phyloP scores from a whole-genome alignment of 495 filamentous ascomycete species.

The Talaromyces wortmannii region DNA sequence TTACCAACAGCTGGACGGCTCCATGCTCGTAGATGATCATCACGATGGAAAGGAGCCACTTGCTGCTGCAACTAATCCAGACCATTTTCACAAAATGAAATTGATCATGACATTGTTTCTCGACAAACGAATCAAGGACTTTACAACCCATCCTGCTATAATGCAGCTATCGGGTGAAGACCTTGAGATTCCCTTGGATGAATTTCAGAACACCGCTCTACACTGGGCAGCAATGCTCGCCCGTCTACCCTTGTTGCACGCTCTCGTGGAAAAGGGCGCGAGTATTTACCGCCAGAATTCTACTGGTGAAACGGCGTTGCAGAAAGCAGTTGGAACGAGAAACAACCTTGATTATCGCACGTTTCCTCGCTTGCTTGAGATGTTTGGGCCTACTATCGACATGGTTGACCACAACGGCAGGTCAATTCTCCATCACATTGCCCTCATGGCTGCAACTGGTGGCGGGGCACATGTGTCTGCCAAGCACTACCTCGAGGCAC shows the following conservation, averaged over 20 bases:
- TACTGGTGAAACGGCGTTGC: conserved; percentile 83
- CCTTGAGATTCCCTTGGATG: conserved; percentile 84
- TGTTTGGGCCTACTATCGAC: conserved; percentile 85
- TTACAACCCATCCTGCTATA: conserved; percentile 56
- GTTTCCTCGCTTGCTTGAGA: conserved; percentile 77
- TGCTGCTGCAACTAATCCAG: conserved; percentile 56
- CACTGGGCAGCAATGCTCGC: conserved; percentile 97
- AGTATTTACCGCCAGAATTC: conserved; percentile 82
- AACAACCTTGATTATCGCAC: conserved; percentile 84
- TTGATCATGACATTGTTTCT: conserved; percentile 84
- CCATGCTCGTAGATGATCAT: conserved; percentile 44
- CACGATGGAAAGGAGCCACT: conserved; percentile 60
- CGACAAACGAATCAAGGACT: conserved; percentile 58
- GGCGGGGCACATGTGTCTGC: conserved; percentile 72
- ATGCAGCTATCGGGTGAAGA: conserved; percentile 70
- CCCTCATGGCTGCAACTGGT: conserved; percentile 87
- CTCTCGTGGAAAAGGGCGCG: conserved; percentile 74
- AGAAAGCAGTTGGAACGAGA: conserved; percentile 79
- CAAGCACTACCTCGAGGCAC: conserved; percentile 86
- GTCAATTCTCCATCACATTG: conserved; percentile 93
- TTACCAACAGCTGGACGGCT: conserved; percentile 51
- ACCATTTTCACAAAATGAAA: conserved; percentile 66
- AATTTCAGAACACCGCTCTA: conserved; percentile 77
- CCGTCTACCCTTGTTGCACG: conserved; percentile 70
- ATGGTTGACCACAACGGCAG: conserved; percentile 81